Evolutionary conservation across 371 early-diverging fungal genomes (phyloP).

Genomic region (Entomophthora muscae): DNA sequence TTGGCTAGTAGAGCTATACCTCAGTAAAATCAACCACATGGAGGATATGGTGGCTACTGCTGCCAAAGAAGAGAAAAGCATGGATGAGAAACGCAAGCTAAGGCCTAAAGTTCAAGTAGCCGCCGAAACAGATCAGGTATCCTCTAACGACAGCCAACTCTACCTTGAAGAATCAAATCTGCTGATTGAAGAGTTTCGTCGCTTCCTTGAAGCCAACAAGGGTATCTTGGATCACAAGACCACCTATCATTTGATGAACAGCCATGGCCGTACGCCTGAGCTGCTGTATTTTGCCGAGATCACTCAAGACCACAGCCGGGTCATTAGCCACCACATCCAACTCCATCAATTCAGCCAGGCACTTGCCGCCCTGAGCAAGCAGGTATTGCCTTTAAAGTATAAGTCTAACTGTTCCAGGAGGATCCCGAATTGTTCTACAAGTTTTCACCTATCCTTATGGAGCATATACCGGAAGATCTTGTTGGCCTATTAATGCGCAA

Average conservation of each 20-base stretch:
- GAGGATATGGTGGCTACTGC: constrained; percentile 35
- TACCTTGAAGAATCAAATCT: constrained; percentile 8
- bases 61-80: constrained; percentile 18
- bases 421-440: constrained; percentile 65
- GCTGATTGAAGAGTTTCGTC: constrained; percentile 8
- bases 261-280: constrained; percentile 63
- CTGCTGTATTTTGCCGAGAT: constrained; percentile 55
- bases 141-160: not conserved
- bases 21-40: constrained; percentile 49
- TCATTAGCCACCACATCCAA: constrained; percentile 61
- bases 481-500: constrained; percentile 73
- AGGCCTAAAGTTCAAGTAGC: constrained; percentile 10
- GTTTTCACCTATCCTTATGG: constrained; percentile 64
- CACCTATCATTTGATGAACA: constrained; percentile 55
- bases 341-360: constrained; percentile 55
- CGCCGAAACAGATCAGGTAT: not conserved
- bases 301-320: constrained; percentile 61
- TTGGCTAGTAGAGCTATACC: constrained; percentile 76
- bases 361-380: constrained; percentile 48
- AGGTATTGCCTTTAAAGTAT: constrained; percentile 23
- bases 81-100: constrained; percentile 13
- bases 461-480: constrained; percentile 54
- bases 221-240: constrained; percentile 38
- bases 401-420: constrained; percentile 20
- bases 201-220: not conserved